Evolutionary conservation across 192 early-diverging fungal genomes (phyloP).

Genomic region (Coemansia sp.): DNA sequence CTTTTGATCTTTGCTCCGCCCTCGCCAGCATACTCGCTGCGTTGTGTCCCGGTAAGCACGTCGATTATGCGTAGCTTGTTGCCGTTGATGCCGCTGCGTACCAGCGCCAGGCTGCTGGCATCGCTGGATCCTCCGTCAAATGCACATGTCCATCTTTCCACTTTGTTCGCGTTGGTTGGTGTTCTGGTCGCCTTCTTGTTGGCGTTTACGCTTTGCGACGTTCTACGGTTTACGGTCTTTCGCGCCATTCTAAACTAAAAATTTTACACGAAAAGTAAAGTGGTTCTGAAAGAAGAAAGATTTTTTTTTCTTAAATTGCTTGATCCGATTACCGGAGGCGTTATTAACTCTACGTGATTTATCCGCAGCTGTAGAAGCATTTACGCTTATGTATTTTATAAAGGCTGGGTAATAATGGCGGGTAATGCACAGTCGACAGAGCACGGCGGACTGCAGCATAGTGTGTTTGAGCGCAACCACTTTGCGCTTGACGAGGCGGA

Average conservation of each 20-base stretch:
- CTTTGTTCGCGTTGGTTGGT: not conserved
- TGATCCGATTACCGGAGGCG: not conserved
- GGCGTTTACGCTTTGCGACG: conserved; percentile 8
- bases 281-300: not conserved
- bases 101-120: conserved; percentile 32
- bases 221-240: conserved; percentile 43
- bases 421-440: conserved; percentile 3
- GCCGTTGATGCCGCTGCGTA: conserved; percentile 30
- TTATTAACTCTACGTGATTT: too few species aligned
- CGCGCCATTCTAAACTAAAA: conserved; percentile 16
- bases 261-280: not conserved
- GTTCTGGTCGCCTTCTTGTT: conserved; percentile 9
- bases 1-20: conserved; percentile 10
- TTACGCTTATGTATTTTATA: not conserved
- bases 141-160: conserved; percentile 29
- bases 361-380: not conserved
- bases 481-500: conserved; percentile 11
- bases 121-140: conserved; percentile 17
- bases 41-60: conserved; percentile 37
- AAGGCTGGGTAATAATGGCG: conserved; percentile 1
- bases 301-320: conserved; percentile 4
- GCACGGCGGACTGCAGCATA: conserved; percentile 5
- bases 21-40: conserved; percentile 29
- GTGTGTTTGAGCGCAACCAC: conserved; percentile 20
- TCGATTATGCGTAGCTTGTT: conserved; percentile 42